Evolutionary conservation across 2,329 filamentous ascomycete genomes (phyloP), one percentile per base, ranked within the genome.

Genomic region (Alternaria longipes): DNA sequence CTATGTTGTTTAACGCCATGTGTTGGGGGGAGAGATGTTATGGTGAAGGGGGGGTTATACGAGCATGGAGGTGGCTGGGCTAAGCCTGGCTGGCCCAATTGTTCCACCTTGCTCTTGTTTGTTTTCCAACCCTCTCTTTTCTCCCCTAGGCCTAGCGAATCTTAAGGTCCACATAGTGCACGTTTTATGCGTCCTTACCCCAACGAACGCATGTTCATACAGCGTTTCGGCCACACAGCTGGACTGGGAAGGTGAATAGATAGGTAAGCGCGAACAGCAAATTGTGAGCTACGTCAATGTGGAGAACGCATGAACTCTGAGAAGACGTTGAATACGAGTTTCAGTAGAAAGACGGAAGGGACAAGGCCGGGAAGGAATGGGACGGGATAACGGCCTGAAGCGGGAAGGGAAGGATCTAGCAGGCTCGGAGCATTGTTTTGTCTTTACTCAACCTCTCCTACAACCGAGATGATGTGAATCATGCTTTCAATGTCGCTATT

Each of bases 361-460:
- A 49, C 32, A 30, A 51, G 16, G 46, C 26, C 54, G 26, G 45
- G 54, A 44, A 51, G 54, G 34, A 50, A 50, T 38, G 34, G 34
- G 47, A 45, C 63, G 63, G 63, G 44, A 53, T 47, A 65, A 44
- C 63, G 60, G 60, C 61, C 52, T 60, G 57, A 62, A 61, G 66
- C 66, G 64, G 66, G 64, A 64, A 64, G 54, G 62, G 44, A 57
- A 63, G 61, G 61, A 62, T 68, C 50, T 38, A 41, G 45, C 54
- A 61, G 61, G 54, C 24, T 40, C 63, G 65, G 65, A 67, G 57
- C 24, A 60, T 62, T 62, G 52, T 60, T 56, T 51, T 44, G 53
- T 57, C 40, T 20, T 20, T 41, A 36, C 38, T 55, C 51, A 28
- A 44, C 38, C 24, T 16, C 20, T 34, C 26, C 26, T 30, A 36